These are phyloP conservation scores for Trichoderma guizhouense DNA, from an alignment of 2,329 filamentous ascomycete species.

Conservation along the genomic window DNA sequence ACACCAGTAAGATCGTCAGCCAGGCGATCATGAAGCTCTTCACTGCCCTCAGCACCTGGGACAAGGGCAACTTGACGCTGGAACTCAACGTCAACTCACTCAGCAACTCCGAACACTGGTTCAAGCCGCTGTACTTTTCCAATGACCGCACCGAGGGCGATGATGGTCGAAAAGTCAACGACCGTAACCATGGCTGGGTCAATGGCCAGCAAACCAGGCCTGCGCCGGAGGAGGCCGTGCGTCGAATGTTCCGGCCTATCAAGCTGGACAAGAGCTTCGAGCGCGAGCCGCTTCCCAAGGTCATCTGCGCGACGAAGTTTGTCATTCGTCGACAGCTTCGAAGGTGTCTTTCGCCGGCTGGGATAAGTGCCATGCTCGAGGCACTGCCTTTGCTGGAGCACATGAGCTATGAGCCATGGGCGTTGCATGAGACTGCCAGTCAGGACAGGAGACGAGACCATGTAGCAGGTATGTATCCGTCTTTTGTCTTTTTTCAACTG, in stretches of 20 bases:
- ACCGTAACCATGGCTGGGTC: constrained; percentile 32
- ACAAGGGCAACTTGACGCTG: constrained; percentile 26
- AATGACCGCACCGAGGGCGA: constrained; percentile 23
- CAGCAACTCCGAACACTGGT: constrained; percentile 35
- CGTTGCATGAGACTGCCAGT: constrained; percentile 19
- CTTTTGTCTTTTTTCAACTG: neutral
- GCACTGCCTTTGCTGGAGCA: constrained; percentile 28
- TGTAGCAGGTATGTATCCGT: neutral
- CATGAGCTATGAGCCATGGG: constrained; percentile 35
- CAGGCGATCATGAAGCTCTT: constrained; percentile 29
- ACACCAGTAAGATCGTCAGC: constrained; percentile 20
- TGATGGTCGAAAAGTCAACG: constrained; percentile 19
- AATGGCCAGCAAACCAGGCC: constrained; percentile 25
- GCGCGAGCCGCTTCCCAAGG: constrained; percentile 21
- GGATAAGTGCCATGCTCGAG: constrained; percentile 23
- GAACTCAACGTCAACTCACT: constrained; percentile 34
- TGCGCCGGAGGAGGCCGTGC: constrained; percentile 25
- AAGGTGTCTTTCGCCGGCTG: constrained; percentile 22
- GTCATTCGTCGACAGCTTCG: constrained; percentile 35
- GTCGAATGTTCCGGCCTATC: constrained; percentile 27
- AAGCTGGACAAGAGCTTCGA: neutral
- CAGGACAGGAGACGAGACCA: neutral
- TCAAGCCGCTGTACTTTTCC: constrained; percentile 29
- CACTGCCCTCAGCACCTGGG: constrained; percentile 31
- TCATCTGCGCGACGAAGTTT: constrained; percentile 30